A percentile compares a stretch with the other conserved stretches of the same genome.
These are phyloP conservation scores for Chiua virens DNA, from an alignment of 768 basidiomycete genomes.

Conservation along the genomic window DNA sequence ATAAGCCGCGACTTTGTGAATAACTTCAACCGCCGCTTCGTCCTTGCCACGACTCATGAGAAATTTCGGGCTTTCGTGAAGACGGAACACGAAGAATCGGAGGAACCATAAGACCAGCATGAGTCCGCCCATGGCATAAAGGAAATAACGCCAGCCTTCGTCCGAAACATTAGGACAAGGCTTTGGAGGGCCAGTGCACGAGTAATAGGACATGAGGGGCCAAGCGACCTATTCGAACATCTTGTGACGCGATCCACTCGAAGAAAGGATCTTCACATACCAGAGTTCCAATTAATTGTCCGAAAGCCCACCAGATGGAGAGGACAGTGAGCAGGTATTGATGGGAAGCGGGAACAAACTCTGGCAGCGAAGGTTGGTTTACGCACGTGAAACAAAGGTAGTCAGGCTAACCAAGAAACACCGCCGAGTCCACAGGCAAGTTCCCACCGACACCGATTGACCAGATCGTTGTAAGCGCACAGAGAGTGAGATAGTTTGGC, in stretches of 20 bases:
- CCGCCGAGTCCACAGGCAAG: slow-evolving; percentile 71
- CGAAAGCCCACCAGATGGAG: slow-evolving; percentile 83
- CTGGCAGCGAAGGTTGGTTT: slow-evolving; percentile 29
- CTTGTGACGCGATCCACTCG: neutral
- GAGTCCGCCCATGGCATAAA: slow-evolving; percentile 9
- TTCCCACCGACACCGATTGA: slow-evolving; percentile 72
- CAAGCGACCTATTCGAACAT: slow-evolving; percentile 55
- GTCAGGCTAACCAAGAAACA: slow-evolving; percentile 61
- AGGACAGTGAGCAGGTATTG: slow-evolving; percentile 75
- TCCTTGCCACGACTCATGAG: slow-evolving; percentile 15
- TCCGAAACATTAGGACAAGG: slow-evolving; percentile 56
- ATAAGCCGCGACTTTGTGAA: slow-evolving; percentile 14
- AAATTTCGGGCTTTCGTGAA: slow-evolving; percentile 16
- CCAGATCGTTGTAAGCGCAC: slow-evolving; percentile 54
- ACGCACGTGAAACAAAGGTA: neutral
- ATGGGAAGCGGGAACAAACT: slow-evolving; percentile 76
- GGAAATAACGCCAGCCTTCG: slow-evolving; percentile 29
- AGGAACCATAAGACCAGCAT: slow-evolving; percentile 11
- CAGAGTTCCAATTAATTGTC: slow-evolving; percentile 63
- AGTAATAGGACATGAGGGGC: slow-evolving; percentile 67
- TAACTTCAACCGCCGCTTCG: slow-evolving; percentile 11
- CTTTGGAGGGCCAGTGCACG: slow-evolving; percentile 50
- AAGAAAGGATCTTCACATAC: slow-evolving; percentile 20
- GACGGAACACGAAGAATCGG: slow-evolving; percentile 17
- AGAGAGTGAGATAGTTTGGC: slow-evolving; percentile 49